Conservation (phyloP, 768 basidiomycete species). For the Lentinus tigrinus region DNA sequence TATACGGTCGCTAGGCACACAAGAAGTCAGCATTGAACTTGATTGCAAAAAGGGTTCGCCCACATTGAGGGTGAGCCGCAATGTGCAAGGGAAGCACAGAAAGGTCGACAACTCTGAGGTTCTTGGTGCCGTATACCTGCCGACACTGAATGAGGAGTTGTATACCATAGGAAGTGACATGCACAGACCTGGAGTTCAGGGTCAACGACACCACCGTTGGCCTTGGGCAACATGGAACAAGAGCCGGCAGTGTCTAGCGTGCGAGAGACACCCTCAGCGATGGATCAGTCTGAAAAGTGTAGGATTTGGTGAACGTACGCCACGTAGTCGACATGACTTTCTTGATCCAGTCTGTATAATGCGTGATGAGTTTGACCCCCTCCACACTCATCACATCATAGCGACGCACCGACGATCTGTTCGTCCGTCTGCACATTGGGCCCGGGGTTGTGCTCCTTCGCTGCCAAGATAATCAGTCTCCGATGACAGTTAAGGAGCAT, state of each 20-base stretch:
- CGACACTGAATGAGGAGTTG: not conserved
- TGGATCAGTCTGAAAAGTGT: not conserved
- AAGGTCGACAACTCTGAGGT: conserved; percentile 56
- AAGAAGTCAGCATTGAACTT: not conserved
- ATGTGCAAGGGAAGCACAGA: conserved; percentile 54
- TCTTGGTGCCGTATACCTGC: conserved; percentile 56
- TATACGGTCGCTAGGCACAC: conserved; percentile 38
- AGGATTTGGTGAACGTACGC: conserved; percentile 16
- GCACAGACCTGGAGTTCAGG: conserved; percentile 38
- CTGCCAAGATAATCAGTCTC: conserved; percentile 7
- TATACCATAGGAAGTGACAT: conserved; percentile 15
- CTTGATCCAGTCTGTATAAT: conserved; percentile 25
- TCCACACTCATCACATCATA: not conserved
- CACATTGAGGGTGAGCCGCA: conserved; percentile 46
- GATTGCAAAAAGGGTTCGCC: not conserved
- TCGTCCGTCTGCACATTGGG: conserved; percentile 28
- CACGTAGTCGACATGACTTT: conserved; percentile 19
- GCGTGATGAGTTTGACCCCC: not conserved
- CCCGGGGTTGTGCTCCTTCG: conserved; percentile 32
- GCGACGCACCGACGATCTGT: conserved; percentile 19
- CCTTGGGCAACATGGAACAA: conserved; percentile 53
- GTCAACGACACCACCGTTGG: conserved; percentile 53
- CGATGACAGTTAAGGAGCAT: not conserved
- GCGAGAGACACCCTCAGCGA: not conserved
- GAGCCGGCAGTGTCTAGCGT: conserved; percentile 45